Evolutionary conservation across 495 filamentous ascomycete genomes (phyloP), one percentile per base, ranked within the genome.

Genomic region (Podospora conica): DNA sequence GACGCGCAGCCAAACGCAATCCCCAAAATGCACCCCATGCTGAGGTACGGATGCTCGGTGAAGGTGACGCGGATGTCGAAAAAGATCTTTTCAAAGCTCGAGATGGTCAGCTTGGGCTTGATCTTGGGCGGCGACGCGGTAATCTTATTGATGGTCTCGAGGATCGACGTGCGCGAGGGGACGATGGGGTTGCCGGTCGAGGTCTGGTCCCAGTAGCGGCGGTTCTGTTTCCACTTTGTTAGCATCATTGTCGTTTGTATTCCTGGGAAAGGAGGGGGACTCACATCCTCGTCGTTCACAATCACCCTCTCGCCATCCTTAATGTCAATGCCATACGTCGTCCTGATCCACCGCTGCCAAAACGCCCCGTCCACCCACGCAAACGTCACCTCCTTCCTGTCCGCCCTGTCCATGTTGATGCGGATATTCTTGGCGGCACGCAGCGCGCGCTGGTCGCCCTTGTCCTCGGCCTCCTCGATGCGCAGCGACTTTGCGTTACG

Each of bases 281-380:
- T 87, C 82, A 96, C 93, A 77, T 96, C 94, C 79, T 98, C 91
- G 74, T 98, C 96, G 67, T 97, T 97, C 77, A 98, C 94, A 61
- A 98, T 90, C 53, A 98, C 93, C 61, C 91, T 84, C 76, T 98
- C 95, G 53, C 93, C 91, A 56, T 92, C 88, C 60, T 78, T 81
- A 24, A 92, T 88, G 71, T 93, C 88, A 68, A 98, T 89, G 53
- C 96, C 95, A 74, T 96, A 98, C 0, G 93, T 97, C 20, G 88
- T 95, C 56, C 92, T 83, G 63, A 98, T 87, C 95, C 95, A 98
- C 48, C 94, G 84, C 75, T 97, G 93, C 95, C 95, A 98, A 76
- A 98, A 97, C 23, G 92, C 86, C 58, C 93, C 93, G 76, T 98
- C 95, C 9, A 98, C 91, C 96, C 96, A 98, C n/a, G 96, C 95